Conservation (phyloP, 2,329 filamentous ascomycete genomes). For the Fusarium sp. region DNA sequence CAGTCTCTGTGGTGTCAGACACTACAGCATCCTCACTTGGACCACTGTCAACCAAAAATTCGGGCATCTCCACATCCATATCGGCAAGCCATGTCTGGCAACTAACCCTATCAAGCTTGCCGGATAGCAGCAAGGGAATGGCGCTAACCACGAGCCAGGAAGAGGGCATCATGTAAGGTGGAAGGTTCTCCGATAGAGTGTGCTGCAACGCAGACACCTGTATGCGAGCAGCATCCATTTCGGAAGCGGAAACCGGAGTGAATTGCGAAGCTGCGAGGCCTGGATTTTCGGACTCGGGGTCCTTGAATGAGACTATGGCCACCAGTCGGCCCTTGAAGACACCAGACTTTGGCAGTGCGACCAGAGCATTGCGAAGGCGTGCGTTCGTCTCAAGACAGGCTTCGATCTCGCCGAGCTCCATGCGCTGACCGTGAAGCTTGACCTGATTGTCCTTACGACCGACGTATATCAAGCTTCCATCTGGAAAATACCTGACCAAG, state of each 20-base stretch:
- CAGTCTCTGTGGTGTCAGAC: background rate
- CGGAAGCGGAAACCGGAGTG: background rate
- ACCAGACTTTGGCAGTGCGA: slow-evolving; percentile 51
- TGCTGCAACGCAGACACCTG: slow-evolving; percentile 6
- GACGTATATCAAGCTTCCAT: slow-evolving; percentile 56
- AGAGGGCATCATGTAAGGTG: slow-evolving; percentile 37
- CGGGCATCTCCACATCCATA: slow-evolving; percentile 53
- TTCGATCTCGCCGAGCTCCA: slow-evolving; percentile 58
- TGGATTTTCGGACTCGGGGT: background rate
- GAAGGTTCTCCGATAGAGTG: slow-evolving; percentile 16
- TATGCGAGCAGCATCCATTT: background rate
- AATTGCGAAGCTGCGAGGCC: background rate
- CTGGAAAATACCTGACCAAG: slow-evolving; percentile 55
- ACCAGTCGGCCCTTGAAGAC: slow-evolving; percentile 28
- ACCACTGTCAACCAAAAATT: slow-evolving; percentile 54
- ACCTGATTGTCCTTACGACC: slow-evolving; percentile 60
- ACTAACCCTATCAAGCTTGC: slow-evolving; percentile 43
- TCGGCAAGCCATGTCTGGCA: slow-evolving; percentile 58
- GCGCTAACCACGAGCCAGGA: slow-evolving; percentile 23
- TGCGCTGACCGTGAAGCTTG: slow-evolving; percentile 59
- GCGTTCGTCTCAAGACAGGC: slow-evolving; percentile 64
- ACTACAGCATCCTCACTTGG: slow-evolving; percentile 7
- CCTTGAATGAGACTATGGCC: slow-evolving; percentile 23
- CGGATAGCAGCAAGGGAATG: slow-evolving; percentile 30
- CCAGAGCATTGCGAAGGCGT: slow-evolving; percentile 61